These are phyloP conservation scores for Malus hybrid DNA, from an alignment of 331 rosid genomes.

Conservation along the genomic window DNA sequence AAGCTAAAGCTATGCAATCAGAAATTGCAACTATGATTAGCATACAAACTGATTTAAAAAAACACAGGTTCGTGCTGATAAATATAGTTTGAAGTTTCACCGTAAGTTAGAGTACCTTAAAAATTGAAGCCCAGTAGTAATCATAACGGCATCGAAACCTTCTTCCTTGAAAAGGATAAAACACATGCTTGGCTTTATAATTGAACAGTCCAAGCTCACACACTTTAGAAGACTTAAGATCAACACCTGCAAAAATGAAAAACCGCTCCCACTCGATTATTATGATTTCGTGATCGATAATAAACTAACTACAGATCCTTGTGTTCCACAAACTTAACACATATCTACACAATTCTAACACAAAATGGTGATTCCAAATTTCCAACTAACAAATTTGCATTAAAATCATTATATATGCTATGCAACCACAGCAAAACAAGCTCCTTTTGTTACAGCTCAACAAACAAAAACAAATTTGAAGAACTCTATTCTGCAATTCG, in stretches of 20 bases:
- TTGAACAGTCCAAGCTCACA: slow-evolving; percentile 80
- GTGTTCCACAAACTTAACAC: not conserved
- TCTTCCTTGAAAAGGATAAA: slow-evolving; percentile 61
- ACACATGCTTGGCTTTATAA: slow-evolving; percentile 66
- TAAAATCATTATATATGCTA: not conserved
- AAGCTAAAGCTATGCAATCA: not conserved
- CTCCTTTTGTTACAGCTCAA: not conserved
- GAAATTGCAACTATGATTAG: not conserved
- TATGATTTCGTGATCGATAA: not conserved
- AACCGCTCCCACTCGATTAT: not conserved
- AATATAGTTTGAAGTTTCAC: not conserved
- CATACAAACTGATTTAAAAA: not conserved
- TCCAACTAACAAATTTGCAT: too few species aligned
- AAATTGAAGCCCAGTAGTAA: slow-evolving; percentile 91
- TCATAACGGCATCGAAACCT: slow-evolving; percentile 78
- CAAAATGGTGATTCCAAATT: too few species aligned
- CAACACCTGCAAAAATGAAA: slow-evolving; percentile 63
- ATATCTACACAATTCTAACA: not conserved
- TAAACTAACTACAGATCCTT: not conserved
- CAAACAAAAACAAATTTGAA: not conserved
- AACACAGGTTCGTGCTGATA: not conserved
- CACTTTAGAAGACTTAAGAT: slow-evolving; percentile 80
- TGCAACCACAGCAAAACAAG: not conserved
- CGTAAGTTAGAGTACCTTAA: slow-evolving; percentile 44
- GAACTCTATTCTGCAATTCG: not conserved